Evolutionary conservation across 495 filamentous ascomycete genomes (phyloP).

Genomic region (Staphylotrichum tortipilum): DNA sequence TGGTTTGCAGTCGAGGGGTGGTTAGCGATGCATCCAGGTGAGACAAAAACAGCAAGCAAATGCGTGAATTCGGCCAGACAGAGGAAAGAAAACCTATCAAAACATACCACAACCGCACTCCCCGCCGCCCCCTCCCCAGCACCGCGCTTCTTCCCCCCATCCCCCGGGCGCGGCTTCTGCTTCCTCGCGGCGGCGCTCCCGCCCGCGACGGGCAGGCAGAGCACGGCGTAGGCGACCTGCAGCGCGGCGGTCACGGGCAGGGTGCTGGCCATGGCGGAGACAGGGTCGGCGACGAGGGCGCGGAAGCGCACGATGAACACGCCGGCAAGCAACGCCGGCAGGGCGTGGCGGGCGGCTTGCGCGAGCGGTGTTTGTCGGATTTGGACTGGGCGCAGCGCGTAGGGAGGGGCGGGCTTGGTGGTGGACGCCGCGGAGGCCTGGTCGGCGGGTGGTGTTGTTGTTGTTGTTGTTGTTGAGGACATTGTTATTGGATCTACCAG

Average conservation of each 20-base stretch:
- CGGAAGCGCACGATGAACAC: constrained; percentile 54
- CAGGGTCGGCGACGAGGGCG: constrained; percentile 61
- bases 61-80: background rate
- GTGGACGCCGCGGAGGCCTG: too few species aligned
- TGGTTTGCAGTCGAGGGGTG: too few species aligned
- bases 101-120: constrained; percentile 29
- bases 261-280: constrained; percentile 50
- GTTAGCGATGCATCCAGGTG: background rate
- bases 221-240: constrained; percentile 58
- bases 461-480: constrained; percentile 18
- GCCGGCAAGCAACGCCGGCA: constrained; percentile 52
- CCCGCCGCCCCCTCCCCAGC: constrained; percentile 22
- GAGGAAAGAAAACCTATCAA: background rate
- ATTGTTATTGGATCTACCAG: constrained; percentile 28
- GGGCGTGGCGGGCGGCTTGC: constrained; percentile 20
- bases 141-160: constrained; percentile 35
- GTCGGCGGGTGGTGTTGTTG: too few species aligned
- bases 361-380: constrained; percentile 24
- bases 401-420: background rate
- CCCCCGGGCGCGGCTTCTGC: constrained; percentile 31
- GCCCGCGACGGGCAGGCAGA: constrained; percentile 65
- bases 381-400: constrained; percentile 24
- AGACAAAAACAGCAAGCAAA: background rate
- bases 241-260: constrained; percentile 55
- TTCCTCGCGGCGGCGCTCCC: constrained; percentile 19